Percentiles rank a stretch among this genome's conserved stretches.
Evolutionary conservation across 805 yeast genomes (phyloP).

Genomic region (Nakazawaea peltata): DNA sequence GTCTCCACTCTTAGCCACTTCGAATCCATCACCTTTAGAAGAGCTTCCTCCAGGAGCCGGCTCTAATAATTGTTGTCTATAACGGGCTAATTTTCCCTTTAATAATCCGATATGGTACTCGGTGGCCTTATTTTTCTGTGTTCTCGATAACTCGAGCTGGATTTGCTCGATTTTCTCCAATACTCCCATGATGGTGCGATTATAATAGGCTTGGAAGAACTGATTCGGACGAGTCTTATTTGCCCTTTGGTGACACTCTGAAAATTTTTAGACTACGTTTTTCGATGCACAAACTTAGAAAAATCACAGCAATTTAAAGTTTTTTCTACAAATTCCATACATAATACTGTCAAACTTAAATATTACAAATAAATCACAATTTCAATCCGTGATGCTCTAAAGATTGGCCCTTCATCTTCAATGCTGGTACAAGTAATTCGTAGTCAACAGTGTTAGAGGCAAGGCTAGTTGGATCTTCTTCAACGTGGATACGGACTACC

Average conservation of each 20-base stretch:
- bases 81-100: constrained; percentile 90
- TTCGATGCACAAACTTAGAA: neutral
- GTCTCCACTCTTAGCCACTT: constrained; percentile 92
- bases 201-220: neutral
- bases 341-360: no score
- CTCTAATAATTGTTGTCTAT: constrained; percentile 83
- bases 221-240: neutral
- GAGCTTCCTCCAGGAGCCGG: constrained; percentile 73
- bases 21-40: constrained; percentile 76
- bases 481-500: constrained; percentile 68
- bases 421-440: constrained; percentile 62
- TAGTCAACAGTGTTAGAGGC: constrained; percentile 54
- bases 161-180: constrained; percentile 76
- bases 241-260: neutral
- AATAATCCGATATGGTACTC: constrained; percentile 93
- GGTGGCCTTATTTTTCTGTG: constrained; percentile 96
- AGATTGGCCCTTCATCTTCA: constrained; percentile 13
- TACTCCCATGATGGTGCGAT: constrained; percentile 4
- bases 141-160: constrained; percentile 88
- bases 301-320: no score
- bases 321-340: no score
- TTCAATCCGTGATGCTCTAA: neutral
- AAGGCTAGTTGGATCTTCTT: constrained; percentile 41
- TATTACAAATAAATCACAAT: no score
- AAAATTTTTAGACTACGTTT: neutral